Percentiles rank a stretch among this genome's conserved stretches.
Conservation (phyloP, 352 stramenopile species). For the Bremia lactucae region DNA sequence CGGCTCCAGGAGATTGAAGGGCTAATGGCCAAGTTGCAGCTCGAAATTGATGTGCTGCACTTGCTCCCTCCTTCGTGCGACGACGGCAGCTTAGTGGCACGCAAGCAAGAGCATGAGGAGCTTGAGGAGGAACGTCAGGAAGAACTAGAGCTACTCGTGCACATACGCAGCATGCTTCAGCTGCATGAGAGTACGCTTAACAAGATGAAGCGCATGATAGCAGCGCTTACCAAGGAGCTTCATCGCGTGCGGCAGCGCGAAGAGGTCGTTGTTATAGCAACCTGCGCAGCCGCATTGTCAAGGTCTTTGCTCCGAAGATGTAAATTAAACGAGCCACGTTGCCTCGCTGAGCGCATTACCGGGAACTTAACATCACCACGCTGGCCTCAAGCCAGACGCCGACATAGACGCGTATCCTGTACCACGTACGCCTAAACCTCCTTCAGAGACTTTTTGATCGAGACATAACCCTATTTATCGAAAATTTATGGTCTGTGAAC, state of each 20-base stretch:
- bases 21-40: constrained; percentile 38
- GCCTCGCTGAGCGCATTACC: neutral
- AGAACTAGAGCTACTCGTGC: constrained; percentile 39
- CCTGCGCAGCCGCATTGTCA: constrained; percentile 43
- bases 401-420: constrained; percentile 13
- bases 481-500: constrained; percentile 11
- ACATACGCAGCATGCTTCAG: constrained; percentile 40
- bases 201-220: constrained; percentile 36
- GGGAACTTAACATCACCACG: neutral
- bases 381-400: constrained; percentile 2
- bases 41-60: constrained; percentile 29
- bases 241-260: constrained; percentile 32
- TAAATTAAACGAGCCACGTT: constrained; percentile 10
- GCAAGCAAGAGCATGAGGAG: constrained; percentile 39
- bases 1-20: constrained; percentile 58
- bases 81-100: constrained; percentile 22
- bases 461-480: constrained; percentile 20
- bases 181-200: constrained; percentile 28
- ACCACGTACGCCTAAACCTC: too few relatives aligned
- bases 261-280: constrained; percentile 36
- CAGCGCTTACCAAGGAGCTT: constrained; percentile 32
- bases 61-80: constrained; percentile 14
- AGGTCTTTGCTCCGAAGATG: constrained; percentile 34
- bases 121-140: constrained; percentile 51
- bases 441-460: too few relatives aligned